A percentile compares a stretch with the other conserved stretches of the same genome.
Conservation (phyloP, 768 basidiomycete species). For the Pleurotus citrinopileatus region DNA sequence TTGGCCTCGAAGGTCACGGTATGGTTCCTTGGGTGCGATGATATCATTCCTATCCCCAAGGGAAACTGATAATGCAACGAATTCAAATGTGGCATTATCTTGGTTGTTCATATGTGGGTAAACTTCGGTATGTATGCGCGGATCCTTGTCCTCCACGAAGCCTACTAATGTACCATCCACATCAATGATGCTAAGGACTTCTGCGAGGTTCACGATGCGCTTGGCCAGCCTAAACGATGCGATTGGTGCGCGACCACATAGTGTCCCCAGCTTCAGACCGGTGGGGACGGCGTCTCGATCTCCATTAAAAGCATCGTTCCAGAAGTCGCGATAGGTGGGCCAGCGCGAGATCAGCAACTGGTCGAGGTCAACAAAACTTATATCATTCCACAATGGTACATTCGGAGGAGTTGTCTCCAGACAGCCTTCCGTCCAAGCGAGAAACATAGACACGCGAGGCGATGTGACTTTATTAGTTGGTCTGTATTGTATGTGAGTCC, state of each 20-base stretch:
- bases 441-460: neutral
- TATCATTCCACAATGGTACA: neutral
- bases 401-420: neutral
- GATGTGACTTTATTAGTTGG: neutral
- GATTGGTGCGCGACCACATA: neutral
- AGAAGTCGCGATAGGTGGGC: neutral
- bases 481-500: neutral
- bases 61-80: neutral
- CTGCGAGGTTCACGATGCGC: neutral
- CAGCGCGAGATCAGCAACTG: neutral
- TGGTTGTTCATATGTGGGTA: neutral
- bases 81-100: neutral
- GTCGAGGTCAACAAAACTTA: neutral
- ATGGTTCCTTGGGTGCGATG: neutral
- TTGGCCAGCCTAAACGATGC: neutral
- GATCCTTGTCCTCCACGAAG: neutral
- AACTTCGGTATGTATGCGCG: neutral
- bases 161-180: neutral
- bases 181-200: neutral
- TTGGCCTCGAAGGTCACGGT: neutral
- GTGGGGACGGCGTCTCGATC: neutral
- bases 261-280: neutral
- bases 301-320: neutral
- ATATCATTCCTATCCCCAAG: neutral
- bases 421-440: neutral